Percentiles rank a stretch among this genome's conserved stretches.
Evolutionary conservation across 202 grass and related monocot species (phyloP).

Genomic region (Setaria viridis): DNA sequence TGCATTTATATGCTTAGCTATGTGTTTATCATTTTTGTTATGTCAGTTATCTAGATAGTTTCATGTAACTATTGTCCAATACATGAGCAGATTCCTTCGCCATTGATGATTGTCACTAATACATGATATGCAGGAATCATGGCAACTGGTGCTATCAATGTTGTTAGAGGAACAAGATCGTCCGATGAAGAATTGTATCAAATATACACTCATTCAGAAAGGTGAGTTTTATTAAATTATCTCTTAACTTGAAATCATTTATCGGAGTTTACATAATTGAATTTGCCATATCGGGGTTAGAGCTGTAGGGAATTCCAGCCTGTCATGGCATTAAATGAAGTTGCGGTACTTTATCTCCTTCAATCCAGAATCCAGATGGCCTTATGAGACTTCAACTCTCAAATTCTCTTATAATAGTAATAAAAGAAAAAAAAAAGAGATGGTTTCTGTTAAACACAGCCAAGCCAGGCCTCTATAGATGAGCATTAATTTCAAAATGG

Average conservation of each 20-base stretch:
- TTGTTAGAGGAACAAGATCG: conserved; percentile 91
- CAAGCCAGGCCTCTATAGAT: background rate
- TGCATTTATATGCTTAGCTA: conserved; percentile 2
- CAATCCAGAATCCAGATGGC: background rate
- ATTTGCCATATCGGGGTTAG: background rate
- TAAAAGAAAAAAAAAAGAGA: background rate
- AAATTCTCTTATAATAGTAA: background rate
- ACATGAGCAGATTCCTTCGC: background rate
- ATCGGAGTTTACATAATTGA: background rate
- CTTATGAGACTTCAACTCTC: background rate
- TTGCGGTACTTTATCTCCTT: background rate
- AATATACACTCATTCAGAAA: conserved; percentile 96
- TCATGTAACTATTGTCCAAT: conserved; percentile 27
- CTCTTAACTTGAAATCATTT: conserved; percentile 7
- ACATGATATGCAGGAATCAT: conserved; percentile 75
- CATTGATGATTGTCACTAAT: conserved; percentile 16
- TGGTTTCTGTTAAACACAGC: conserved; percentile 20
- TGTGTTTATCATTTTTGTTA: conserved; percentile 2
- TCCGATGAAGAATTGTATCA: conserved; percentile 83
- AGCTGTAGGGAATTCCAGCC: background rate
- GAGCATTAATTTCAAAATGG: background rate
- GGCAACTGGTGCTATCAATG: conserved; percentile 93
- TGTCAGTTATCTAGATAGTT: background rate
- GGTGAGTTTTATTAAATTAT: conserved; percentile 51
- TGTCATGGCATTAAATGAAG: conserved; percentile 1